These are phyloP conservation scores for Cladochytrium tenue DNA, from an alignment of 371 early-diverging fungal species.

Conservation along the genomic window DNA sequence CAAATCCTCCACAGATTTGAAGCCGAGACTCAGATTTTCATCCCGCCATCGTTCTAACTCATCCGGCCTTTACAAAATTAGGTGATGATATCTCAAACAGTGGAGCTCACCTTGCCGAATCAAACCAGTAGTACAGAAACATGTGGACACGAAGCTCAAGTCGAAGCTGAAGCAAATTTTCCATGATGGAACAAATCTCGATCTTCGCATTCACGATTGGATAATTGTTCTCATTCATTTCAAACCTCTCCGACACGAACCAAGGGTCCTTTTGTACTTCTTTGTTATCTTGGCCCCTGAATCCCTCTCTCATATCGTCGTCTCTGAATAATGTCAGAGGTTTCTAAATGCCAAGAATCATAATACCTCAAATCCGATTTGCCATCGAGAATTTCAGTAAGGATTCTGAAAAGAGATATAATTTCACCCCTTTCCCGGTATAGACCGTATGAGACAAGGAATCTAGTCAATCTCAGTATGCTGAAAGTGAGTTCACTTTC, in stretches of 20 bases:
- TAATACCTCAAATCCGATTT: conserved; percentile 24
- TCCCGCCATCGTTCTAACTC: not conserved
- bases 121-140: conserved; percentile 19
- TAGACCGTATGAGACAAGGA: conserved; percentile 43
- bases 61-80: not conserved
- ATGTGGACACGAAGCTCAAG: conserved; percentile 45
- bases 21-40: conserved; percentile 10
- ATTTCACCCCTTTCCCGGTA: conserved; percentile 35
- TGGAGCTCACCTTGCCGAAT: conserved; percentile 11
- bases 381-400: conserved; percentile 53
- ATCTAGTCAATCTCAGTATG: conserved; percentile 36
- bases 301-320: not conserved
- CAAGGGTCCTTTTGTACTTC: conserved; percentile 23
- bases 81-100: not conserved
- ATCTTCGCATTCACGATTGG: conserved; percentile 52
- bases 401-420: conserved; percentile 32
- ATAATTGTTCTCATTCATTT: conserved; percentile 43
- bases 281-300: not conserved
- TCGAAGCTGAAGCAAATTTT: conserved; percentile 48
- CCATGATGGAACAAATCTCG: conserved; percentile 50
- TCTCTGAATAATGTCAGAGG: conserved; percentile 5
- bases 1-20: not conserved
- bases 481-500: conserved; percentile 38
- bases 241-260: conserved; percentile 36
- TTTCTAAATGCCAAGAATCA: not conserved